These are phyloP conservation scores for Cicer judaicum DNA, from an alignment of 306 rosid genomes.

Conservation along the genomic window DNA sequence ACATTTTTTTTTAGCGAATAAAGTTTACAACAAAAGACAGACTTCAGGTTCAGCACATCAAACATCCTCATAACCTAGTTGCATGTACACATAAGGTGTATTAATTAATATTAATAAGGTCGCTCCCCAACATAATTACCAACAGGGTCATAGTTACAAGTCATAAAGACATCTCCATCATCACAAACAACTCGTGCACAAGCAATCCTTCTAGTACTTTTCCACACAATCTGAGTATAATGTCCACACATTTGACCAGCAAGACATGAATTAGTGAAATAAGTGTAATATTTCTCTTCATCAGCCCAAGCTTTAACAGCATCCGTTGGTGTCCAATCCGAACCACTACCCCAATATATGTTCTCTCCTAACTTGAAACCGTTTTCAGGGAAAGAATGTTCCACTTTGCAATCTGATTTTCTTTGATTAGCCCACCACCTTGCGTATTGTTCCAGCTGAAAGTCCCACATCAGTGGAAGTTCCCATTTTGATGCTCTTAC, in stretches of 20 bases:
- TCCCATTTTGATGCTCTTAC: conserved; percentile 76
- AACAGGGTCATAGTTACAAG: conserved; percentile 79
- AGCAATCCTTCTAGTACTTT: conserved; percentile 66
- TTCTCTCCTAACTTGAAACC: conserved; percentile 84
- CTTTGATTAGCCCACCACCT: conserved; percentile 82
- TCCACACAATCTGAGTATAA: conserved; percentile 90
- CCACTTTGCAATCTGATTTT: conserved; percentile 64
- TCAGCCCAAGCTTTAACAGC: conserved; percentile 74
- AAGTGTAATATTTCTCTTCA: conserved; percentile 73
- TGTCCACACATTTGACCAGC: conserved; percentile 85
- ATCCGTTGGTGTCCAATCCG: conserved; percentile 68
- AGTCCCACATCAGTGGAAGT: conserved; percentile 69
- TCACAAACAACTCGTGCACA: conserved; percentile 81
- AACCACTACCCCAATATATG: conserved; percentile 84
- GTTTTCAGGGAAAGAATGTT: conserved; percentile 81
- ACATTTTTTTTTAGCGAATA: too few species aligned
- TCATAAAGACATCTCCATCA: conserved; percentile 82
- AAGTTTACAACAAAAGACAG: too few species aligned
- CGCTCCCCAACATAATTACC: conserved; percentile 85
- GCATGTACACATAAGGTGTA: too few species aligned
- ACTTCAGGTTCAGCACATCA: too few species aligned
- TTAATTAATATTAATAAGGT: conserved; percentile 51
- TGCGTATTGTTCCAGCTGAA: conserved; percentile 72
- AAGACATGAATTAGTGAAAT: conserved; percentile 61
- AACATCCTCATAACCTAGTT: too few species aligned